These are phyloP conservation scores for Gossypium bickii DNA, from an alignment of 345 rosid species.

Conservation along the genomic window DNA sequence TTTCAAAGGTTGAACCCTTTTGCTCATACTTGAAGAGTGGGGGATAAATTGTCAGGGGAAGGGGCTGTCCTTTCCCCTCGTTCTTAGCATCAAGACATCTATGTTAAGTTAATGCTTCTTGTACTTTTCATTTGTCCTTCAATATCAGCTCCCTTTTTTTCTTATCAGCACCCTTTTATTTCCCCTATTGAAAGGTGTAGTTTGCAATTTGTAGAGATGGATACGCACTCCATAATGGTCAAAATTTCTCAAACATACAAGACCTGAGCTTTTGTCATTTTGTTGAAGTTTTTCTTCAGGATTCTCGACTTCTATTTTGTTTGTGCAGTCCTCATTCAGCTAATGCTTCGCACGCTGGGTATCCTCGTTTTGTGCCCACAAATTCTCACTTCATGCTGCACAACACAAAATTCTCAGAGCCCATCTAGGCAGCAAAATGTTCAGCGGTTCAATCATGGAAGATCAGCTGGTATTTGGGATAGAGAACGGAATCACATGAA, in stretches of 20 bases:
- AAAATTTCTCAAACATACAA: not conserved
- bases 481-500: conserved; percentile 63
- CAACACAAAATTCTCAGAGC: conserved; percentile 74
- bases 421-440: conserved; percentile 80
- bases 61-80: not conserved
- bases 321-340: conserved; percentile 61
- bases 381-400: conserved; percentile 51
- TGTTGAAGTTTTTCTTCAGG: not conserved
- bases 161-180: not conserved
- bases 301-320: conserved; percentile 12
- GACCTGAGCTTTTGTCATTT: not conserved
- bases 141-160: not conserved
- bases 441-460: conserved; percentile 50
- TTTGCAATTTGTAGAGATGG: not conserved
- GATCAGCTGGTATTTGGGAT: conserved; percentile 43
- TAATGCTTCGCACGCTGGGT: conserved; percentile 57
- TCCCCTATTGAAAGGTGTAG: not conserved
- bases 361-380: conserved; percentile 48
- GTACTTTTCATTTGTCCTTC: not conserved
- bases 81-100: not conserved
- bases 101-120: not conserved
- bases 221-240: not conserved
- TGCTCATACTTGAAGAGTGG: not conserved
- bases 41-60: not conserved
- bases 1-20: not conserved